Evolutionary conservation across 768 basidiomycete genomes (phyloP).

Genomic region (Sporobolomyces roseus): DNA sequence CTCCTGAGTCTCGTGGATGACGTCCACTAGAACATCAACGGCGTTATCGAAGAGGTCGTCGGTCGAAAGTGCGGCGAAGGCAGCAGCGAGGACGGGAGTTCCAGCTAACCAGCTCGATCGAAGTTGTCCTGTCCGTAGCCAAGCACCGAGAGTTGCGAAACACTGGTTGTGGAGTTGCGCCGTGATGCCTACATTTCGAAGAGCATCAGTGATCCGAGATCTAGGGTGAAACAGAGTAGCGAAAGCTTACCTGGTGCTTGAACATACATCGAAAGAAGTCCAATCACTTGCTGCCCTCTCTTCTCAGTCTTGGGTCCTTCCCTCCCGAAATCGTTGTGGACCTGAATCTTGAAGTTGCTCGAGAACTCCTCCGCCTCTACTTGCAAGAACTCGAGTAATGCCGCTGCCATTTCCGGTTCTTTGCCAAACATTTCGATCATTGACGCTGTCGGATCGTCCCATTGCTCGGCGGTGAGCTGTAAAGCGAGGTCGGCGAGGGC

Average conservation of each 20-base stretch:
- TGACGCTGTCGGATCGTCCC: conserved; percentile 72
- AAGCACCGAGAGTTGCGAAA: conserved; percentile 77
- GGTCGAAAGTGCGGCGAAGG: conserved; percentile 76
- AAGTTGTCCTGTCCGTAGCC: conserved; percentile 85
- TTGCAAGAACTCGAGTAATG: conserved; percentile 81
- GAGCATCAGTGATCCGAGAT: background rate
- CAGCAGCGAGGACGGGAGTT: conserved; percentile 72
- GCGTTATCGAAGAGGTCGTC: conserved; percentile 89
- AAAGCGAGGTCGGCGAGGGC: conserved; percentile 85
- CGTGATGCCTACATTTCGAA: conserved; percentile 65
- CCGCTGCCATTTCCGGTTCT: conserved; percentile 75
- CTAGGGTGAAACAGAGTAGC: background rate
- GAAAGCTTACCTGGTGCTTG: conserved; percentile 69
- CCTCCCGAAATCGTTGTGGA: conserved; percentile 39
- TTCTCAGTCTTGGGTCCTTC: conserved; percentile 52
- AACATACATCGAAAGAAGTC: conserved; percentile 79
- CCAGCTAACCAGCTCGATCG: conserved; percentile 60
- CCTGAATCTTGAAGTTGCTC: conserved; percentile 56
- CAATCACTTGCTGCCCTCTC: conserved; percentile 66
- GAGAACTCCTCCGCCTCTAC: conserved; percentile 83
- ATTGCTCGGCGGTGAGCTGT: conserved; percentile 66
- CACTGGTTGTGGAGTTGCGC: conserved; percentile 69
- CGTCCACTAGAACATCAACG: conserved; percentile 83
- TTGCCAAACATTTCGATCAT: conserved; percentile 82
- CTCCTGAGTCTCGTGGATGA: conserved; percentile 98